A percentile compares a stretch with the other conserved stretches of the same genome.
Conservation (phyloP, 352 stramenopile species). For the Phytophthora sojae region DNA sequence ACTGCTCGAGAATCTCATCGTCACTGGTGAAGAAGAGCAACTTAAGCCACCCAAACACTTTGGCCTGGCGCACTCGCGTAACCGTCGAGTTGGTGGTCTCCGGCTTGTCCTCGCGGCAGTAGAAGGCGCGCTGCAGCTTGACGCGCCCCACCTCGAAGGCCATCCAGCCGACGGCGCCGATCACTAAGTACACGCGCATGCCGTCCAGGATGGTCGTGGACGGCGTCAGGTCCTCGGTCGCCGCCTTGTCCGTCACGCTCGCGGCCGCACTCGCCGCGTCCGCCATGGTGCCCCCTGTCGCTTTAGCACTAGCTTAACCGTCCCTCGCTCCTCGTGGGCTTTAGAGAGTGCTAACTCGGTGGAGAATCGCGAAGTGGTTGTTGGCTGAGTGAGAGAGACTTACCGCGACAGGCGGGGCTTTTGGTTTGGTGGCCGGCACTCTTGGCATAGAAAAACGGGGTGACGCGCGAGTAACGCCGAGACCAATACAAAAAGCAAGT, state of each 20-base stretch:
- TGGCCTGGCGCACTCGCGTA: constrained; percentile 39
- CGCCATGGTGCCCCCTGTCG: constrained; percentile 27
- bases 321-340: neutral
- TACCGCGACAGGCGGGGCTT: constrained; percentile 20
- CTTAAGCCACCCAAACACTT: constrained; percentile 63
- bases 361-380: constrained; percentile 21
- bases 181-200: constrained; percentile 71
- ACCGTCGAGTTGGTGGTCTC: constrained; percentile 65
- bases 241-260: constrained; percentile 39
- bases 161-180: constrained; percentile 70
- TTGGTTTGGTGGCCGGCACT: constrained; percentile 12
- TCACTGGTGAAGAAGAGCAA: constrained; percentile 68
- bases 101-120: constrained; percentile 68
- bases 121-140: constrained; percentile 72
- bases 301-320: neutral
- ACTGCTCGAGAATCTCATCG: constrained; percentile 72
- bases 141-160: constrained; percentile 70
- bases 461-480: constrained; percentile 1
- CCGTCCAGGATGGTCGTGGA: constrained; percentile 72
- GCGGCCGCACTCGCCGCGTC: constrained; percentile 38
- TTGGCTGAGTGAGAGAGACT: neutral
- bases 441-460: constrained; percentile 11
- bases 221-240: constrained; percentile 64
- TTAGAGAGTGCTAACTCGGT: neutral
- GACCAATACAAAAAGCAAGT: constrained; percentile 20